Base-by-base conservation (phyloP, 202 grass and related monocot species). In the Zizania palustris region DNA sequence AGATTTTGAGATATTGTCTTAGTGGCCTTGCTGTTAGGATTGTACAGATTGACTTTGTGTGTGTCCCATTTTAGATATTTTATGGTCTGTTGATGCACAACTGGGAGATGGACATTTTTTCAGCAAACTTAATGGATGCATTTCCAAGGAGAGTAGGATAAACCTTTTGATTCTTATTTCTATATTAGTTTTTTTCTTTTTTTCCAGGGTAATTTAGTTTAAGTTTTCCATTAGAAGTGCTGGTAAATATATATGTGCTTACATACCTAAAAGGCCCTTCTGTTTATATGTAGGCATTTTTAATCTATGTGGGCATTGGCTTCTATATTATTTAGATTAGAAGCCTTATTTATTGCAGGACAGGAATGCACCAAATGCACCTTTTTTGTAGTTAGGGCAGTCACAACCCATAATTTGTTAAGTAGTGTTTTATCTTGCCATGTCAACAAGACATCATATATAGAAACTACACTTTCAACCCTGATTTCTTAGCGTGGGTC, bases 11-110 rank as follows among this genome's bases (percentile, higher is more conserved):
- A 64, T 56, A 36, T 56, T 70, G 40, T 65, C 11, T 34, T 21
- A 50, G 69, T 74, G 49, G 49, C 33, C 12, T 57, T 80, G 41
- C 56, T 70, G 33, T 56, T 75, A 80, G 75, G 76, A 69, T 69
- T 60, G 38, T 39, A 14, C 3, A 22, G 45, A 55, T 78, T 68
- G 69, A 18, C 57, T 57, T 44, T 63, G 36, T 12, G 22, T 12
- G 22, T 49, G 41, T 11, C 44, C 60, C 14, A 78, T 45, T 35
- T 60, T 66, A 19, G 61, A 19, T 68, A 78, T 67, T 50, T 8
- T 67, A 45, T 79, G 61, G 28, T 15, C 7, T n/a, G 9, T 35
- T 78, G 44, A 69, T 62, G 80, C 7, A 2, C 37, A 10, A 38
- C 45, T 68, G 54, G 9, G 21, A 75, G 75, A 28, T 69, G 46